Percentiles rank a stretch among this genome's conserved stretches.
phyloP scores from a whole-genome alignment of 2,329 filamentous ascomycete species.

The Coniella lustricola region DNA sequence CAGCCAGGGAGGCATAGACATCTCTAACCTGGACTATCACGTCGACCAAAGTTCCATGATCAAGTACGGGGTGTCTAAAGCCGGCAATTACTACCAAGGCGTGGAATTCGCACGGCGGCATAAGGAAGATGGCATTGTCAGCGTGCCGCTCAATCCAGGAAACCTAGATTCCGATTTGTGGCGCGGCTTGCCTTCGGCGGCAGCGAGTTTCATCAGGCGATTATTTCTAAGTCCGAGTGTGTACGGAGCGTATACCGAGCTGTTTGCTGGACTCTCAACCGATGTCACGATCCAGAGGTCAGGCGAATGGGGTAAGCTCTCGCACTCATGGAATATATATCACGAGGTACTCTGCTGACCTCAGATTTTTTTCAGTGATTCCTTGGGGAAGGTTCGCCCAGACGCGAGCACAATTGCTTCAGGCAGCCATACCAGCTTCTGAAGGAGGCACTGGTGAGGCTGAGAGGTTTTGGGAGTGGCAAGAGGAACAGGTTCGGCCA shows the following conservation, averaged over 20 bases:
- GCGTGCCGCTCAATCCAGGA: conserved; percentile 22
- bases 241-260: conserved; percentile 32
- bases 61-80: conserved; percentile 22
- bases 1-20: conserved; percentile 3
- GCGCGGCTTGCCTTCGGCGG: not conserved
- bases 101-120: conserved; percentile 21
- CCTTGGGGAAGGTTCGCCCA: conserved; percentile 32
- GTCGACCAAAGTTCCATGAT: not conserved
- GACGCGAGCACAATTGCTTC: conserved; percentile 24
- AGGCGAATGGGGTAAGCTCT: conserved; percentile 19
- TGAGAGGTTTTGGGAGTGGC: conserved; percentile 35
- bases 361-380: not conserved
- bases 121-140: conserved; percentile 20
- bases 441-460: conserved; percentile 33
- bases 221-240: conserved; percentile 17
- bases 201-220: not conserved
- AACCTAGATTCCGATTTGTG: conserved; percentile 22
- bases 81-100: conserved; percentile 19
- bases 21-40: conserved; percentile 12
- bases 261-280: conserved; percentile 31
- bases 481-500: conserved; percentile 29
- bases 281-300: conserved; percentile 26
- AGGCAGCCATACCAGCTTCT: conserved; percentile 23
- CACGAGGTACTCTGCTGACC: not conserved
- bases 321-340: not conserved